A percentile compares a stretch with the other conserved stretches of the same genome.
These are phyloP conservation scores for Colletotrichum spinosum DNA, from an alignment of 2,329 filamentous ascomycete species.

Conservation along the genomic window DNA sequence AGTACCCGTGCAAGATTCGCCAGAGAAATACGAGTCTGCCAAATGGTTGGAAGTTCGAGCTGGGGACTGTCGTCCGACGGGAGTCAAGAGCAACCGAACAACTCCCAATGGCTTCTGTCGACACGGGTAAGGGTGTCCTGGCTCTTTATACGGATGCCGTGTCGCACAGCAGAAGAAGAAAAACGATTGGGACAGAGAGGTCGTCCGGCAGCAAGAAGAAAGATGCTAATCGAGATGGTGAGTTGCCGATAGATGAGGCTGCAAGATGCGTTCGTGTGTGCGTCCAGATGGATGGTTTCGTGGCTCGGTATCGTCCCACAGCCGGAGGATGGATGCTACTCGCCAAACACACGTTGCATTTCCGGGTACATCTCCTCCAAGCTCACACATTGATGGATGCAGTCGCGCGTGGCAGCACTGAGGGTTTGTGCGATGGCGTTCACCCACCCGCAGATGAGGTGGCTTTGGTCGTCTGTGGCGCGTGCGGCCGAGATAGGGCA, in stretches of 20 bases:
- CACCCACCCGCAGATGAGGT: too few relatives aligned
- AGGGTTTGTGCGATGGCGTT: too few relatives aligned
- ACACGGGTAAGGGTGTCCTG: slow-evolving; percentile 6
- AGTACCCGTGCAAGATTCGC: neutral
- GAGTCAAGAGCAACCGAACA: slow-evolving; percentile 11
- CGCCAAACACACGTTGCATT: slow-evolving; percentile 19
- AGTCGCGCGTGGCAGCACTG: slow-evolving; percentile 5
- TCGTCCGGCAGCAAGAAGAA: too few relatives aligned
- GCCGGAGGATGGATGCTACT: slow-evolving; percentile 9
- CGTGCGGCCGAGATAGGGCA: too few relatives aligned
- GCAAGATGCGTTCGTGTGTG: slow-evolving; percentile 12
- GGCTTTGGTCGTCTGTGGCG: too few relatives aligned
- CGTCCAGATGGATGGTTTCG: neutral
- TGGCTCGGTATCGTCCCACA: slow-evolving; percentile 1
- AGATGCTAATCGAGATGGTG: slow-evolving; percentile 19
- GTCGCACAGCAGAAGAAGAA: slow-evolving; percentile 4
- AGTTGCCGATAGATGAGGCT: slow-evolving; percentile 10
- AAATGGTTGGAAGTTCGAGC: slow-evolving; percentile 8
- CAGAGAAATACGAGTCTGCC: slow-evolving; percentile 8
- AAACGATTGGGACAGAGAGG: too few relatives aligned
- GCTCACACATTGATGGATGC: neutral
- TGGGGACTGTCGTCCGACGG: slow-evolving; percentile 22
- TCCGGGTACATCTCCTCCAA: neutral
- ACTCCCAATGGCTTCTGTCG: slow-evolving; percentile 4
- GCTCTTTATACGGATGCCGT: neutral